phyloP scores from a whole-genome alignment of 352 stramenopile species.

The Phytopythium montanum region DNA sequence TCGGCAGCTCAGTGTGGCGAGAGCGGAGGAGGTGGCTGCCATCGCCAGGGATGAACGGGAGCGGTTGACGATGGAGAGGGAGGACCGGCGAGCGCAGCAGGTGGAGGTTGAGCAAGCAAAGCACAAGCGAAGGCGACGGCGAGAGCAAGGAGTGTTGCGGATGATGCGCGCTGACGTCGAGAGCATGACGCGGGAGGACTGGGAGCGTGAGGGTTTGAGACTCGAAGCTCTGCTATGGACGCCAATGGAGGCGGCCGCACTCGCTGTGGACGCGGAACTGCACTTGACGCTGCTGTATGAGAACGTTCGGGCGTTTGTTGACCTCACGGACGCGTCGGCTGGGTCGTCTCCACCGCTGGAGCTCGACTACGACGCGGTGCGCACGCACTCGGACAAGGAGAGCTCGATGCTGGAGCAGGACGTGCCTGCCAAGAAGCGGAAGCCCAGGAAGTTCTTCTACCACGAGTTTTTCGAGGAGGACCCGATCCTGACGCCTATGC shows the following conservation, averaged over 20 bases:
- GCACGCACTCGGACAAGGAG: constrained; percentile 25
- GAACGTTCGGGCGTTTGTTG: constrained; percentile 43
- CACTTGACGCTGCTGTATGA: constrained; percentile 30
- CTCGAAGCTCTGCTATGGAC: constrained; percentile 53
- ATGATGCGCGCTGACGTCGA: constrained; percentile 66
- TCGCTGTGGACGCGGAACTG: constrained; percentile 21
- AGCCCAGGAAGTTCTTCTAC: constrained; percentile 58
- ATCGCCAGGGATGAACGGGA: constrained; percentile 39
- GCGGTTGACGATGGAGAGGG: constrained; percentile 36
- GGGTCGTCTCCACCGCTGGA: constrained; percentile 31
- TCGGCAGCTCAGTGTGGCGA: constrained; percentile 33
- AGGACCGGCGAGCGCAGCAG: constrained; percentile 25
- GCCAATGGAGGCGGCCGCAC: constrained; percentile 26
- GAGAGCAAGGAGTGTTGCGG: constrained; percentile 27
- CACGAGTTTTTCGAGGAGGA: constrained; percentile 73
- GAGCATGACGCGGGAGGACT: constrained; percentile 43
- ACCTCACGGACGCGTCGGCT: constrained; percentile 18
- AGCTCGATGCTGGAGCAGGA: constrained; percentile 23
- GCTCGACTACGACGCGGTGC: constrained; percentile 51
- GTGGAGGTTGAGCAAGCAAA: constrained; percentile 7
- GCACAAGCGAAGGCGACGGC: constrained; percentile 26
- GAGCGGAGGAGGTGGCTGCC: constrained; percentile 23
- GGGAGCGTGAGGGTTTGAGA: constrained; percentile 38
- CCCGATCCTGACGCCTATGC: constrained; percentile 28
- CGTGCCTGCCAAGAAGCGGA: constrained; percentile 38